These are phyloP conservation scores for Novymonas esmeraldas DNA, from an alignment of 208 protist genomes.

Conservation along the genomic window DNA sequence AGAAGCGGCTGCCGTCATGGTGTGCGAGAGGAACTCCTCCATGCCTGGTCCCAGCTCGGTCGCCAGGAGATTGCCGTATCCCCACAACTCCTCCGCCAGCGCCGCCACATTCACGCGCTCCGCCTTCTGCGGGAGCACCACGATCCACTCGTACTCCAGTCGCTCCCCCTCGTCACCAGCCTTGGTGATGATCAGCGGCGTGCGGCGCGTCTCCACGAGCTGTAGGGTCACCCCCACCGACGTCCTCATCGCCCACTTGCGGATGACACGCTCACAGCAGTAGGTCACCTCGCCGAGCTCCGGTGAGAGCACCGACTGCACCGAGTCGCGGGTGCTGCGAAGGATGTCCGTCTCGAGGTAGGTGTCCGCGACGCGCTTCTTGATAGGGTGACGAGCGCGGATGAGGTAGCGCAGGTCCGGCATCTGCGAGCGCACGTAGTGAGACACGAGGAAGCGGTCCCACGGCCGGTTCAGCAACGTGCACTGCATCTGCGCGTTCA, in stretches of 20 bases:
- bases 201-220: conserved; percentile 89
- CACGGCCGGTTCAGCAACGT: conserved; percentile 76
- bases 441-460: conserved; percentile 85
- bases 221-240: conserved; percentile 57
- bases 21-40: conserved; percentile 78
- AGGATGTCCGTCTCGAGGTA: conserved; percentile 86
- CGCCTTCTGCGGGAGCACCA: conserved; percentile 72
- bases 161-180: conserved; percentile 82
- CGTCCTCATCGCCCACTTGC: conserved; percentile 74
- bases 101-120: conserved; percentile 67
- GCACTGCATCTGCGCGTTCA: conserved; percentile 86
- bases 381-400: conserved; percentile 82
- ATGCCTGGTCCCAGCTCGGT: conserved; percentile 73
- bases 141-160: conserved; percentile 91
- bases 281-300: conserved; percentile 90
- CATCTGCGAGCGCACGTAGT: conserved; percentile 85
- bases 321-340: conserved; percentile 80
- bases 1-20: conserved; percentile 69
- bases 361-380: conserved; percentile 80
- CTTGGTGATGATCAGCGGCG: conserved; percentile 88
- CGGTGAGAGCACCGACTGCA: conserved; percentile 85
- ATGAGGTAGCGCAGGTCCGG: conserved; percentile 89
- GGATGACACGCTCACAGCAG: conserved; percentile 85
- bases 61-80: conserved; percentile 72
- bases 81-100: conserved; percentile 77